phyloP scores from a whole-genome alignment of 1,284 basidiomycete genomes.

The Cutaneotrichosporon sp. region DNA sequence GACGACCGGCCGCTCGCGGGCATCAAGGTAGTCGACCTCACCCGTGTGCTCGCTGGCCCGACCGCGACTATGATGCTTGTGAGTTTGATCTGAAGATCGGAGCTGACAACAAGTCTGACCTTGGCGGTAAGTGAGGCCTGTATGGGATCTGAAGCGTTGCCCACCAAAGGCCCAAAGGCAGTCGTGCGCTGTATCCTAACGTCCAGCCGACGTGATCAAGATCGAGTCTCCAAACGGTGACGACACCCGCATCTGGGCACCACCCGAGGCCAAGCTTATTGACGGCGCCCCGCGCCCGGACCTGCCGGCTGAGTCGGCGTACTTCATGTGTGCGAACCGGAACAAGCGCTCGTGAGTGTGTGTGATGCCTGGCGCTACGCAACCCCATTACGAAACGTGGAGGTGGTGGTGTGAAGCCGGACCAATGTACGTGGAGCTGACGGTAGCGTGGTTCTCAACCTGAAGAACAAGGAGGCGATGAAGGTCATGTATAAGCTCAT shows the following conservation, averaged over 20 bases:
- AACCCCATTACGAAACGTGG: neutral
- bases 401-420: slow-evolving; percentile 12
- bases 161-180: too few relatives aligned
- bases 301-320: slow-evolving; percentile 85
- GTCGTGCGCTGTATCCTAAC: slow-evolving; percentile 5
- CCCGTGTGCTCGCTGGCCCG: slow-evolving; percentile 84
- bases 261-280: slow-evolving; percentile 67
- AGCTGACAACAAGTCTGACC: slow-evolving; percentile 32
- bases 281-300: slow-evolving; percentile 57
- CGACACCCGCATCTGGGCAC: slow-evolving; percentile 83
- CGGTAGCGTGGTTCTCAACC: slow-evolving; percentile 70
- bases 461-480: slow-evolving; percentile 76
- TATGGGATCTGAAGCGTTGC: too few relatives aligned
- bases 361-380: neutral
- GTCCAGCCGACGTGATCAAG: slow-evolving; percentile 81
- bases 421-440: slow-evolving; percentile 2
- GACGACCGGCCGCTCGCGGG: slow-evolving; percentile 64
- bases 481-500: slow-evolving; percentile 74
- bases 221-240: slow-evolving; percentile 82
- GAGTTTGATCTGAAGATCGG: slow-evolving; percentile 58
- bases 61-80: slow-evolving; percentile 83
- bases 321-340: slow-evolving; percentile 85
- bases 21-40: slow-evolving; percentile 78
- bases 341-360: slow-evolving; percentile 70
- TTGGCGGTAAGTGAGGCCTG: slow-evolving; percentile 29